Evolutionary conservation across 441 rosid genomes (phyloP).

Genomic region (Gossypium schwendimanii): DNA sequence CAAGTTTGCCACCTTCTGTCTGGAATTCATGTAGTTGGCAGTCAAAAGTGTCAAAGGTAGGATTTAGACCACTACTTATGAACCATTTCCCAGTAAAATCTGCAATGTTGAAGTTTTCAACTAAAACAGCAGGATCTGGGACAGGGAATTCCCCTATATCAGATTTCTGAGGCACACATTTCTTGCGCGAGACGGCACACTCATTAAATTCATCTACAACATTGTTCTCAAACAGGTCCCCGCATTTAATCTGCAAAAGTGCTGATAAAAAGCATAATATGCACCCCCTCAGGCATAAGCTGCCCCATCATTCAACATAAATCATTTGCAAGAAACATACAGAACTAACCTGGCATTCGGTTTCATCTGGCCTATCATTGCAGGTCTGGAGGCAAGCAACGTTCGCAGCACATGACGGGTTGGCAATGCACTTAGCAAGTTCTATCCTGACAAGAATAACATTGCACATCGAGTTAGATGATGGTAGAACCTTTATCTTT

Average conservation of each 20-base stretch:
- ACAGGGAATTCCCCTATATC: constrained; percentile 82
- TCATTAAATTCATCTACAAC: constrained; percentile 90
- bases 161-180: constrained; percentile 80
- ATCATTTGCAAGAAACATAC: not conserved
- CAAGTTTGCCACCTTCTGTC: constrained; percentile 56
- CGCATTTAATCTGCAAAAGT: constrained; percentile 71
- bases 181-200: constrained; percentile 86
- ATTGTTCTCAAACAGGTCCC: constrained; percentile 75
- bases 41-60: constrained; percentile 74
- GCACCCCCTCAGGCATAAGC: not conserved
- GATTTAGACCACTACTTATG: constrained; percentile 84
- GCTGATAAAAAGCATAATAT: constrained; percentile 1
- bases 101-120: constrained; percentile 56
- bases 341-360: constrained; percentile 81
- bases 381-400: constrained; percentile 93
- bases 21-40: constrained; percentile 89
- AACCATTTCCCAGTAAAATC: constrained; percentile 88
- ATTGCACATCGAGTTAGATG: not conserved
- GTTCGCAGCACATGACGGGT: constrained; percentile 86
- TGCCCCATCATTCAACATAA: not conserved
- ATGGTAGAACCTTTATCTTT: not conserved
- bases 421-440: constrained; percentile 81
- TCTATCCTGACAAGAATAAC: constrained; percentile 53
- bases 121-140: constrained; percentile 77
- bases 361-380: constrained; percentile 89